Evolutionary conservation across 768 basidiomycete species (phyloP), one percentile per base, ranked within the genome.

Genomic region (Termitomyces heimii): DNA sequence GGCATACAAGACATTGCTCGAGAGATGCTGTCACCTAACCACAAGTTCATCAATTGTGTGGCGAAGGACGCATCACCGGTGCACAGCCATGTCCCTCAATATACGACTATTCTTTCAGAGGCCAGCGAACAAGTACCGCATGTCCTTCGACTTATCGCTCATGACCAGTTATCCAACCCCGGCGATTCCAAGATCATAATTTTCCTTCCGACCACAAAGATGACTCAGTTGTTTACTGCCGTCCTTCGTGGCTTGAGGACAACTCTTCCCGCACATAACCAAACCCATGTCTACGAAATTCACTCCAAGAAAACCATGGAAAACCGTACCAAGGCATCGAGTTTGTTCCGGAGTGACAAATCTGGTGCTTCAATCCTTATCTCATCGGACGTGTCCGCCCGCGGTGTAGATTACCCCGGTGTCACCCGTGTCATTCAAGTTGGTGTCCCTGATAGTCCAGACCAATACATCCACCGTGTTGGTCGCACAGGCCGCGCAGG

Each of bases 361-460:
- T 67, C 71, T 2, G 76, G 76, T 5, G 80, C 85, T 0, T 75
- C 82, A 2, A 74, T 97, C 31, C 81, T 96, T 52, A 77, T 97
- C 62, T 89, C 86, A 4, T 94, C 92, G 1, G 94, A 96, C 62
- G 85, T 96, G 5, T 94, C 91, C 29, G 92, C 92, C 22, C 83
- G 92, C 56, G 92, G 92, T 16, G 82, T 95, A 45, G 92, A 96
- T 69, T 96, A 95, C 68, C 92, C 92, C 8, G 84, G 82, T 20
- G 89, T 94, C 22, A 92, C 91, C 0, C 85, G 94, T 39, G 89
- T 95, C 59, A 88, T 98, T 61, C 97, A 98, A 69, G 77, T 99
- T 51, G 94, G 96, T 51, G 76, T 89, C 7, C 94, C 96, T 2
- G 68, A 72, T 6, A n/a, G n/a, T 76, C 72, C 81, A 10, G 88